A percentile compares a stretch with the other conserved stretches of the same genome.
These are phyloP conservation scores for Suillus bovinus DNA, from an alignment of 768 basidiomycete genomes.

Conservation along the genomic window DNA sequence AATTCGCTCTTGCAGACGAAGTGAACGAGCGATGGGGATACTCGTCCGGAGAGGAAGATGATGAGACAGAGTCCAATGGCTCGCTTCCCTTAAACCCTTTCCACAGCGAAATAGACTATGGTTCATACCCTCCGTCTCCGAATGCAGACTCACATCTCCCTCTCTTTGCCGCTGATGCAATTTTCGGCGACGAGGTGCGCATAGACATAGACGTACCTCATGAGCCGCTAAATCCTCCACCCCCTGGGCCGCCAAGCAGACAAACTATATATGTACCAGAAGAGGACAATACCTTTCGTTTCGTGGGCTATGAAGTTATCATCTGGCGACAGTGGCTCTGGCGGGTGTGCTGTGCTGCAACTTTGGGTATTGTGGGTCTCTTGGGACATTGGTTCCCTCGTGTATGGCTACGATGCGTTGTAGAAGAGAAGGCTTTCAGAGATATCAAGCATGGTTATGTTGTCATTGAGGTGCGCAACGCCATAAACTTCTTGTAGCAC, in stretches of 20 bases:
- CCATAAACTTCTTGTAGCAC: conserved; percentile 1
- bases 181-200: conserved; percentile 82
- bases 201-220: conserved; percentile 77
- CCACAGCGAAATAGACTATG: conserved; percentile 66
- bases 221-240: conserved; percentile 65
- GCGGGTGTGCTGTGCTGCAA: conserved; percentile 65
- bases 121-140: conserved; percentile 70
- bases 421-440: conserved; percentile 81
- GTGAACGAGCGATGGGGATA: conserved; percentile 88
- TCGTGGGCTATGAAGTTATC: conserved; percentile 81
- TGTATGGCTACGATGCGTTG: conserved; percentile 87
- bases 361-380: conserved; percentile 72
- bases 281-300: conserved; percentile 86
- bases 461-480: conserved; percentile 79
- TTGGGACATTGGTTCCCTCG: conserved; percentile 93
- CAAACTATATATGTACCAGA: conserved; percentile 87
- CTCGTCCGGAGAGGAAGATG: conserved; percentile 81
- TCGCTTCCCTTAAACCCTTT: conserved; percentile 28
- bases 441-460: conserved; percentile 70
- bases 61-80: conserved; percentile 35
- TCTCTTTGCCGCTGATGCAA: conserved; percentile 68
- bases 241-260: conserved; percentile 78
- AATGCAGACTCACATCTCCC: conserved; percentile 53
- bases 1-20: conserved; percentile 57
- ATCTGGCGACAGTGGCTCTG: conserved; percentile 66